These are phyloP conservation scores for Aristolochia fimbriata DNA, from an alignment of 164 flowering plant genomes.

Conservation along the genomic window DNA sequence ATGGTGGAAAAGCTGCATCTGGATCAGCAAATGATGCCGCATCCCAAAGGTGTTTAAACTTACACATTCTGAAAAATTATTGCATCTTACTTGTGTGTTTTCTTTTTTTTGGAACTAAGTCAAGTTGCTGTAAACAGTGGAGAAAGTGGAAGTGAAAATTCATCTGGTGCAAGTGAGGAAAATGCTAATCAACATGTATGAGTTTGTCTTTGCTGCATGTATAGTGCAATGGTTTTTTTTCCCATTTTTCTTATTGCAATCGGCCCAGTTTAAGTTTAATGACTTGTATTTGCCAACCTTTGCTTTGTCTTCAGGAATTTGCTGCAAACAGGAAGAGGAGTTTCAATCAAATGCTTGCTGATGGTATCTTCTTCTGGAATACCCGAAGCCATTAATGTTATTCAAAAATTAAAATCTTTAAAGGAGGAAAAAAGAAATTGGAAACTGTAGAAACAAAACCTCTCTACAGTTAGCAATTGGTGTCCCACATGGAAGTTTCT, in stretches of 20 bases:
- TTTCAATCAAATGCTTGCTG: slow-evolving; percentile 80
- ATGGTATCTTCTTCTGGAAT: slow-evolving; percentile 32
- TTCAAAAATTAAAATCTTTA: no score
- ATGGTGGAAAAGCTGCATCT: slow-evolving; percentile 57
- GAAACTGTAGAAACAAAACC: no score
- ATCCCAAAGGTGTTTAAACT: slow-evolving; percentile 54
- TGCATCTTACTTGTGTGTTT: not conserved
- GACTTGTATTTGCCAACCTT: not conserved
- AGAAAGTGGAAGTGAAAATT: slow-evolving; percentile 76
- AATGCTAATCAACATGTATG: slow-evolving; percentile 48
- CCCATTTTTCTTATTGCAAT: not conserved
- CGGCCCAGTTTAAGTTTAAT: not conserved
- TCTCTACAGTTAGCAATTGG: no score
- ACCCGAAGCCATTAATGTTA: not conserved
- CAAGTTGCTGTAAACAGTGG: slow-evolving; percentile 30
- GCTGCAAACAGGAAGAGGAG: slow-evolving; percentile 51
- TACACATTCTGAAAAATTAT: not conserved
- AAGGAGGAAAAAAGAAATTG: no score
- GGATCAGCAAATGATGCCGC: slow-evolving; percentile 86
- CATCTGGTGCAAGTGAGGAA: slow-evolving; percentile 71
- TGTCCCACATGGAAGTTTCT: no score
- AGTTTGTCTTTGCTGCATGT: not conserved
- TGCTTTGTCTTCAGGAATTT: slow-evolving; percentile 32
- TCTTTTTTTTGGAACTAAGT: not conserved
- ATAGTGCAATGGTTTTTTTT: not conserved